phyloP scores from a whole-genome alignment of 2,329 filamentous ascomycete species.

The Camillea tinctor region DNA sequence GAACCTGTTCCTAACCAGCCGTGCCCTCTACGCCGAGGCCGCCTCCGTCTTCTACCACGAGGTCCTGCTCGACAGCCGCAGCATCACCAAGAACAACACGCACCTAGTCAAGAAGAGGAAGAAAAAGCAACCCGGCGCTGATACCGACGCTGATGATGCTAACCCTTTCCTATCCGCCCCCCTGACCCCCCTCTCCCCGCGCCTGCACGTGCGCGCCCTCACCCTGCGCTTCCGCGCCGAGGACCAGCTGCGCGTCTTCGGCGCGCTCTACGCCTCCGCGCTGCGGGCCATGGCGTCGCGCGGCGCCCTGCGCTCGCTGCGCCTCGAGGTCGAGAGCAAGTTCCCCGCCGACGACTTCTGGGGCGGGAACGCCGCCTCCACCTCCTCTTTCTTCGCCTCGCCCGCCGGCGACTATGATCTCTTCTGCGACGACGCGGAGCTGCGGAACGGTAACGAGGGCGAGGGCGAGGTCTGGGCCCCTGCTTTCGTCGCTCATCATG shows the following conservation, averaged over 20 bases:
- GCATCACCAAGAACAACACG: too few species aligned
- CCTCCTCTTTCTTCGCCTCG: too few species aligned
- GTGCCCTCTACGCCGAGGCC: constrained; percentile 24
- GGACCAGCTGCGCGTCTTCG: constrained; percentile 21
- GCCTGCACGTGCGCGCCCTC: constrained; percentile 26
- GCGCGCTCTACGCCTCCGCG: constrained; percentile 16
- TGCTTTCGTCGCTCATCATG: constrained; percentile 20
- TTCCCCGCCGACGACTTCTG: constrained; percentile 29
- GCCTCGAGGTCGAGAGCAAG: constrained; percentile 21
- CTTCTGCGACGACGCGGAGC: constrained; percentile 13
- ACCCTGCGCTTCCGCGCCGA: constrained; percentile 23
- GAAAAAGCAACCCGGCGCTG: too few species aligned
- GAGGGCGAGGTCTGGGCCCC: constrained; percentile 18
- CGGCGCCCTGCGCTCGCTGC: constrained; percentile 21
- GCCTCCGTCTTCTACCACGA: constrained; percentile 29
- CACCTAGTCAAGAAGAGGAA: too few species aligned
- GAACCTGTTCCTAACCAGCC: constrained; percentile 23
- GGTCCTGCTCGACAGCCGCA: constrained; percentile 21
- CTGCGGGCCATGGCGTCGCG: constrained; percentile 25
- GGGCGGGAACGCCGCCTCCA: too few species aligned
- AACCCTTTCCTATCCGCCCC: constrained; percentile 20
- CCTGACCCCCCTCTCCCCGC: constrained; percentile 20
- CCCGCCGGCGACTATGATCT: constrained; percentile 7
- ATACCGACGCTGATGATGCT: constrained; percentile 3
- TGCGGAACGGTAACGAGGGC: constrained; percentile 11